Conservation (phyloP, 176 grass and related monocot species). For the Oryza punctata region DNA sequence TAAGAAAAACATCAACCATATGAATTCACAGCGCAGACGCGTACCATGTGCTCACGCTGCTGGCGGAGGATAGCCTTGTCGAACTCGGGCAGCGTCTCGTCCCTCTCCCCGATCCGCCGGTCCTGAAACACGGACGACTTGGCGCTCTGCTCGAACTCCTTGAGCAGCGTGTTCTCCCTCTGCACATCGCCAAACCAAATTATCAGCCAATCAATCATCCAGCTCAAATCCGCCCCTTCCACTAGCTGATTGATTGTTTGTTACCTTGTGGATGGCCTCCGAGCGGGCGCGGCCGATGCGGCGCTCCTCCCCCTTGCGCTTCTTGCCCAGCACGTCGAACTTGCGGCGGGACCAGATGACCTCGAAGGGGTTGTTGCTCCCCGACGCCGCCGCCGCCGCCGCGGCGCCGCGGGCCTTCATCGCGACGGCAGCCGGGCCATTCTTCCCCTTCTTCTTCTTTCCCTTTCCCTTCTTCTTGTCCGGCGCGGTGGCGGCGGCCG, state of each 20-base stretch:
- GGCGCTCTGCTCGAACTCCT: constrained; percentile 67
- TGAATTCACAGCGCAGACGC: background rate
- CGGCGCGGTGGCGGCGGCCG: background rate
- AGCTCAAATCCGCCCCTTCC: background rate
- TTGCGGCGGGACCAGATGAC: constrained; percentile 93
- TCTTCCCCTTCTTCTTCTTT: constrained; percentile 37
- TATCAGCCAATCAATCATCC: background rate
- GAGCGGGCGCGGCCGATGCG: constrained; percentile 71
- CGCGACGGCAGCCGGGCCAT: constrained; percentile 44
- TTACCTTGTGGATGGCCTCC: constrained; percentile 77
- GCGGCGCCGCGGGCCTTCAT: constrained; percentile 48
- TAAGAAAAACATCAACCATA: background rate
- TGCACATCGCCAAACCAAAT: constrained; percentile 35
- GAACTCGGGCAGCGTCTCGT: constrained; percentile 76
- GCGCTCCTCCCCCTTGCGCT: constrained; percentile 86
- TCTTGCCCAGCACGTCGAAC: constrained; percentile 91
- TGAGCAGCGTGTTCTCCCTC: constrained; percentile 94
- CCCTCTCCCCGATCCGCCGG: constrained; percentile 88
- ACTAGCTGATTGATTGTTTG: background rate
- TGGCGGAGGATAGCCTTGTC: constrained; percentile 84
- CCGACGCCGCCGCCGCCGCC: background rate
- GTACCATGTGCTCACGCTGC: constrained; percentile 81
- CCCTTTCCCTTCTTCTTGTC: constrained; percentile 58
- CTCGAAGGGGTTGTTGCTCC: constrained; percentile 78
- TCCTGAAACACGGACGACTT: constrained; percentile 83